phyloP scores from a whole-genome alignment of 2,329 filamentous ascomycete species.

The Epichloe typhina region DNA sequence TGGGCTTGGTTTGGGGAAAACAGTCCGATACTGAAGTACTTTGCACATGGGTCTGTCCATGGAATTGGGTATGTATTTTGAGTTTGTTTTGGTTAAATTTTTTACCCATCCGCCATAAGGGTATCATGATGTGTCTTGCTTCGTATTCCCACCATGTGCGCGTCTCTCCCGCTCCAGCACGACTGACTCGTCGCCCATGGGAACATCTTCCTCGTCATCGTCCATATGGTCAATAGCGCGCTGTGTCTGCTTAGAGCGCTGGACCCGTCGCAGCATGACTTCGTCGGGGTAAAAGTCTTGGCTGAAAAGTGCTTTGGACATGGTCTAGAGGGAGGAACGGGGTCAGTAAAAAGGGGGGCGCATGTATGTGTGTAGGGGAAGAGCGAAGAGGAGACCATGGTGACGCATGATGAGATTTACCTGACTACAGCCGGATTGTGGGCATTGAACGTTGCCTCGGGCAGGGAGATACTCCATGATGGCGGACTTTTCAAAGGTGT shows the following conservation, averaged over 20 bases:
- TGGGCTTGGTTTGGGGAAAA: too few relatives aligned
- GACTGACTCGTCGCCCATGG: slow-evolving; percentile 12
- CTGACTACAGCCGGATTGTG: slow-evolving; percentile 49
- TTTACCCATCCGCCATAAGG: too few relatives aligned
- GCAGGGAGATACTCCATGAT: slow-evolving; percentile 44
- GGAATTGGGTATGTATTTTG: too few relatives aligned
- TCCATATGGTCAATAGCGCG: slow-evolving; percentile 27
- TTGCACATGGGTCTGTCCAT: too few relatives aligned
- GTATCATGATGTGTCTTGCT: slow-evolving; percentile 10
- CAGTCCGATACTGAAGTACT: too few relatives aligned
- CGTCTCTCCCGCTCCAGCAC: slow-evolving; percentile 13
- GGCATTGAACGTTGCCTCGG: slow-evolving; percentile 39
- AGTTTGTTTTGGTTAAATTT: too few relatives aligned
- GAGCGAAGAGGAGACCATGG: background rate
- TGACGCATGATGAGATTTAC: slow-evolving; percentile 20
- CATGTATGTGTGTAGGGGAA: background rate
- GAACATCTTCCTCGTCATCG: slow-evolving; percentile 20
- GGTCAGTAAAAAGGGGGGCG: background rate
- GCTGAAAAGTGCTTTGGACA: slow-evolving; percentile 25
- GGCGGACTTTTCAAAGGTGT: slow-evolving; percentile 56
- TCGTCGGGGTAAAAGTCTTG: slow-evolving; percentile 44
- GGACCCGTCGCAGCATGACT: slow-evolving; percentile 43
- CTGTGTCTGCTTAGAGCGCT: slow-evolving; percentile 35
- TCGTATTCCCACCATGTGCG: slow-evolving; percentile 10
- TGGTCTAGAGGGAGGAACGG: slow-evolving; percentile 22